A percentile compares a stretch with the other conserved stretches of the same genome.
Evolutionary conservation across 331 rosid genomes (phyloP).

Genomic region (Phaseolus coccineus): DNA sequence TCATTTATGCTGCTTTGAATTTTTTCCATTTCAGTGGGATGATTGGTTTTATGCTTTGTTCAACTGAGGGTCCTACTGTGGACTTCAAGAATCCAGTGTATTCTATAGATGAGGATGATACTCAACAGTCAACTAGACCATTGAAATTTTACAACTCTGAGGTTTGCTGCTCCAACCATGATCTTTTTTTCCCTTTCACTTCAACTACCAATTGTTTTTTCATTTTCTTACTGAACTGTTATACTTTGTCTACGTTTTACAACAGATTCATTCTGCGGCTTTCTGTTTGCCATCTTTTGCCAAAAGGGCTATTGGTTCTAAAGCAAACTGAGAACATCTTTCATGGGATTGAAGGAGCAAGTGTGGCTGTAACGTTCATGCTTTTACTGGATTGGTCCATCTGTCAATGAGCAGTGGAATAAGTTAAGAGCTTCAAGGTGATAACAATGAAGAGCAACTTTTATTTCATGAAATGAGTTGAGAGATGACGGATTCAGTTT

Average conservation of each 20-base stretch:
- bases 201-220: neutral
- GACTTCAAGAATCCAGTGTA: conserved; percentile 93
- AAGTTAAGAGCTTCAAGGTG: conserved; percentile 54
- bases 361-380: conserved; percentile 21
- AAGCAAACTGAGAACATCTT: conserved; percentile 55
- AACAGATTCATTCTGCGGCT: conserved; percentile 84
- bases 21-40: conserved; percentile 71
- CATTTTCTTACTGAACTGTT: neutral
- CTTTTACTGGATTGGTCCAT: conserved; percentile 39
- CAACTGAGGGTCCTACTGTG: conserved; percentile 91
- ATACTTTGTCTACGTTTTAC: neutral
- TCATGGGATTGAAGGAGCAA: conserved; percentile 34
- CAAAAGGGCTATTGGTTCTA: conserved; percentile 73
- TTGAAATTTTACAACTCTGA: conserved; percentile 93
- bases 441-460: conserved; percentile 49
- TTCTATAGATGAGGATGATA: conserved; percentile 63
- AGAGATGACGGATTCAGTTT: conserved; percentile 51
- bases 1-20: conserved; percentile 38
- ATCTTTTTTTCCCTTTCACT: neutral
- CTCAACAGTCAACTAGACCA: conserved; percentile 53
- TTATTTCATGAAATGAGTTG: conserved; percentile 55
- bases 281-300: conserved; percentile 99
- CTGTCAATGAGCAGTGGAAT: conserved; percentile 54
- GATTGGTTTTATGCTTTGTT: conserved; percentile 99
- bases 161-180: conserved; percentile 55